A percentile compares a stretch with the other conserved stretches of the same genome.
Evolutionary conservation across 805 yeast genomes (phyloP).

Genomic region (Kodamaea leandrae): DNA sequence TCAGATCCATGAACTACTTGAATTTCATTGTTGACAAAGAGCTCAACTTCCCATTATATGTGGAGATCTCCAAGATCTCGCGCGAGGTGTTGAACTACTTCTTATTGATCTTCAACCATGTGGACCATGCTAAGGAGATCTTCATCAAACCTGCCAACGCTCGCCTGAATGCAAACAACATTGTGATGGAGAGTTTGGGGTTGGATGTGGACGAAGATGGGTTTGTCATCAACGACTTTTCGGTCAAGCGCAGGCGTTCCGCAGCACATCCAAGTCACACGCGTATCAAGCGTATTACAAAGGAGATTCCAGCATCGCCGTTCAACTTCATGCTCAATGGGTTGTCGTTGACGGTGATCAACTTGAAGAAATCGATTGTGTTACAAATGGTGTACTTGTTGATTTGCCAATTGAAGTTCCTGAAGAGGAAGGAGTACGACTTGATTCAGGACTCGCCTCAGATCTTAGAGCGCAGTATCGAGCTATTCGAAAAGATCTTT

Average conservation of each 20-base stretch:
- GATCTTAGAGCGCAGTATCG: constrained; percentile 25
- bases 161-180: constrained; percentile 13
- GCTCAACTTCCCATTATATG: constrained; percentile 32
- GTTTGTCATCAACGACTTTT: constrained; percentile 43
- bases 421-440: constrained; percentile 25
- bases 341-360: constrained; percentile 41
- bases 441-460: constrained; percentile 14
- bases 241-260: constrained; percentile 33
- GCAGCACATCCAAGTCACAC: constrained; percentile 7
- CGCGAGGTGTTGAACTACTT: constrained; percentile 39
- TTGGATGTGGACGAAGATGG: constrained; percentile 46
- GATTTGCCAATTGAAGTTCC: constrained; percentile 37
- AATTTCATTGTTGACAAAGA: constrained; percentile 44
- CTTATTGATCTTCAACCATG: constrained; percentile 34
- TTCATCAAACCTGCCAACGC: constrained; percentile 6
- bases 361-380: constrained; percentile 41
- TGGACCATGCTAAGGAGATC: constrained; percentile 11
- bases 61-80: constrained; percentile 35
- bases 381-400: constrained; percentile 43
- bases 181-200: constrained; percentile 37
- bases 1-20: constrained; percentile 41
- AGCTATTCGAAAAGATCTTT: constrained; percentile 35
- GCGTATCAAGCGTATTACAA: constrained; percentile 16
- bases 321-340: constrained; percentile 43
- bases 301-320: constrained; percentile 37